Percentiles rank a stretch among this genome's conserved stretches.
Evolutionary conservation across 2,329 filamentous ascomycete genomes (phyloP).

Genomic region (Verticillium isaacii): DNA sequence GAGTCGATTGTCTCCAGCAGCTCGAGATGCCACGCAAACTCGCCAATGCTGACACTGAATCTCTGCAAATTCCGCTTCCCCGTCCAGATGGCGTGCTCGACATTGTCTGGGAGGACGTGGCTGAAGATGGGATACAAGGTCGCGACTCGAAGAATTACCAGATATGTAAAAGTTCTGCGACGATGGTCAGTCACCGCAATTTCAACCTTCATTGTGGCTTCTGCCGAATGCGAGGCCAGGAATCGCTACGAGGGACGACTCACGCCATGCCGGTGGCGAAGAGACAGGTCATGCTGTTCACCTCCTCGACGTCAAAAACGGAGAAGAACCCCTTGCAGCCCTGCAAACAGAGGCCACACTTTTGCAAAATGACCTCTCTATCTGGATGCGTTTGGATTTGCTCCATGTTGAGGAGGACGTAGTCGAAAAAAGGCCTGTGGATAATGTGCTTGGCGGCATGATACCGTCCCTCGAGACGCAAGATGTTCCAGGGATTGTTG

Average conservation of each 20-base stretch:
- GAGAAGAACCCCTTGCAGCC: slow-evolving; percentile 21
- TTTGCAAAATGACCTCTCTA: slow-evolving; percentile 14
- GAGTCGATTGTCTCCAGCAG: slow-evolving; percentile 13
- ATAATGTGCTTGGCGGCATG: slow-evolving; percentile 25
- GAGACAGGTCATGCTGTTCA: slow-evolving; percentile 19
- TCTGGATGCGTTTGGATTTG: slow-evolving; percentile 18
- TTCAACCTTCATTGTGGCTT: too few species aligned
- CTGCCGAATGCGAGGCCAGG: not conserved
- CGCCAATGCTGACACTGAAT: slow-evolving; percentile 14
- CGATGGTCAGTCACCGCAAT: not conserved
- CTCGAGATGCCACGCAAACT: slow-evolving; percentile 17
- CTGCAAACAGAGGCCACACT: slow-evolving; percentile 16
- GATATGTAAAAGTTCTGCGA: slow-evolving; percentile 19
- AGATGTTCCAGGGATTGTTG: slow-evolving; percentile 23
- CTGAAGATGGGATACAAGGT: slow-evolving; percentile 11
- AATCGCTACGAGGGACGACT: slow-evolving; percentile 3
- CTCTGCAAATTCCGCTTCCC: slow-evolving; percentile 15
- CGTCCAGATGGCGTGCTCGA: slow-evolving; percentile 13
- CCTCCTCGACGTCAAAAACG: slow-evolving; percentile 20
- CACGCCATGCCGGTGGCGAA: slow-evolving; percentile 24
- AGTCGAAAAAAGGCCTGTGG: slow-evolving; percentile 22
- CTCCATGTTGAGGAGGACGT: slow-evolving; percentile 18
- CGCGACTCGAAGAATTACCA: slow-evolving; percentile 16
- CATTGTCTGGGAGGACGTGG: slow-evolving; percentile 11
- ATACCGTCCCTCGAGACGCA: slow-evolving; percentile 21